A percentile compares a stretch with the other conserved stretches of the same genome.
Conservation (phyloP, 768 basidiomycete species). For the Roridomyces roridus region DNA sequence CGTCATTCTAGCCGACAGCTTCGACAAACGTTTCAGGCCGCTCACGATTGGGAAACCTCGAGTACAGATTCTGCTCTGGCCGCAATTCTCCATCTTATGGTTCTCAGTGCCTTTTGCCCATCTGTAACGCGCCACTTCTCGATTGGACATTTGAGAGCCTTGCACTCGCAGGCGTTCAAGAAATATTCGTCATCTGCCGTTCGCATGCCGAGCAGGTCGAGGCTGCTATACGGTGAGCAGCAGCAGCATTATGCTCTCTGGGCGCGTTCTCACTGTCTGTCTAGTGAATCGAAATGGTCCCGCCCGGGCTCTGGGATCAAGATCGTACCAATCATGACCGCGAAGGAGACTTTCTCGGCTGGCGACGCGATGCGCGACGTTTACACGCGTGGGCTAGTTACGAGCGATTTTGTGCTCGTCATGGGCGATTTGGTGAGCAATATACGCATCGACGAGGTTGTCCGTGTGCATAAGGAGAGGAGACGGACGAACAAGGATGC, state of each 20-base stretch:
- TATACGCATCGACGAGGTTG: constrained; percentile 87
- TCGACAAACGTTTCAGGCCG: constrained; percentile 92
- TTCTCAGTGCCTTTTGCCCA: constrained; percentile 83
- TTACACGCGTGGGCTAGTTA: constrained; percentile 89
- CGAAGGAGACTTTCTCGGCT: constrained; percentile 85
- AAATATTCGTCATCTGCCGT: constrained; percentile 94
- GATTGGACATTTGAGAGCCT: constrained; percentile 98
- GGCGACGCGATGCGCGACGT: constrained; percentile 95
- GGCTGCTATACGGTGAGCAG: constrained; percentile 76
- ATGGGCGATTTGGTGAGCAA: constrained; percentile 94
- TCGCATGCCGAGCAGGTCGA: constrained; percentile 90
- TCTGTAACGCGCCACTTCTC: constrained; percentile 92
- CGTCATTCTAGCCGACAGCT: constrained; percentile 94
- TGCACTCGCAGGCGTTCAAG: constrained; percentile 92
- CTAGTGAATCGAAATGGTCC: constrained; percentile 86
- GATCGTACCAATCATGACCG: constrained; percentile 85
- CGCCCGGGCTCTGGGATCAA: constrained; percentile 79
- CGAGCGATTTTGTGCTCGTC: constrained; percentile 90
- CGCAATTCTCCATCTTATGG: constrained; percentile 14
- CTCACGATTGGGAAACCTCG: constrained; percentile 88
- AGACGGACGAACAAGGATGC: constrained; percentile 89
- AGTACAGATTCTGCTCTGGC: constrained; percentile 50
- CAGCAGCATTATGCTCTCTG: neutral
- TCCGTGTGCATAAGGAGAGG: constrained; percentile 87
- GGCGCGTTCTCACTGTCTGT: constrained; percentile 20